These are phyloP conservation scores for Rhynchosporium secalis DNA, from an alignment of 2,329 filamentous ascomycete species.

Conservation along the genomic window DNA sequence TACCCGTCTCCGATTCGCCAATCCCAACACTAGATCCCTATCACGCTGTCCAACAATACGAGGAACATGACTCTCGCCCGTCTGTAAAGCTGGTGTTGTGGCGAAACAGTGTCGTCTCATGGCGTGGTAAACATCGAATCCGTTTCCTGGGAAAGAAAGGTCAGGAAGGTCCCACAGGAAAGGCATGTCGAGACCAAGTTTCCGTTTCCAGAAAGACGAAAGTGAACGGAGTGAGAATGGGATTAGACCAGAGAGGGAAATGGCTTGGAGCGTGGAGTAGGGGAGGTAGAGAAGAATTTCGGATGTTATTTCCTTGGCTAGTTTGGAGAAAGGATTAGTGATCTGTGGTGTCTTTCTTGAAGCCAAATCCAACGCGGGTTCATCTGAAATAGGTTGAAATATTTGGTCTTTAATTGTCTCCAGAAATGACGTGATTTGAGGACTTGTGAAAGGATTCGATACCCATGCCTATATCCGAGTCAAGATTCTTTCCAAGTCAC, in stretches of 20 bases:
- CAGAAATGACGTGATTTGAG: slow-evolving; percentile 8
- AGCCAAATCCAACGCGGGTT: not conserved
- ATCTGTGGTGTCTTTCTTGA: not conserved
- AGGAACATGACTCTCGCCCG: not conserved
- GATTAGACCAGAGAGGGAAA: slow-evolving; percentile 20
- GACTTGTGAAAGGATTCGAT: slow-evolving; percentile 19
- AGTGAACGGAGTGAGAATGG: slow-evolving; percentile 9
- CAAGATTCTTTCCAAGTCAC: not conserved
- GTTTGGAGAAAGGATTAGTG: slow-evolving; percentile 9
- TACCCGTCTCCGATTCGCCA: slow-evolving; percentile 10
- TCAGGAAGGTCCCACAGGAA: slow-evolving; percentile 24
- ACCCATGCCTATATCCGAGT: slow-evolving; percentile 24
- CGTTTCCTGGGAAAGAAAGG: slow-evolving; percentile 15
- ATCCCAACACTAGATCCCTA: not conserved
- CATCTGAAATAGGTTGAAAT: not conserved
- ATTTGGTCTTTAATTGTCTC: not conserved
- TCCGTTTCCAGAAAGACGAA: slow-evolving; percentile 25
- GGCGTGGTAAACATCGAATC: slow-evolving; percentile 21
- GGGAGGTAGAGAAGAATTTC: slow-evolving; percentile 25
- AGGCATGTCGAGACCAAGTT: slow-evolving; percentile 22
- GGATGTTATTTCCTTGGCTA: slow-evolving; percentile 18
- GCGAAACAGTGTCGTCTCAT: slow-evolving; percentile 22
- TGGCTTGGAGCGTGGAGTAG: slow-evolving; percentile 11
- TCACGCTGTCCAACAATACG: not conserved
- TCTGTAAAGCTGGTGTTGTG: slow-evolving; percentile 7